Conservation (phyloP, 129 eudicot genomes). For the Helichrysum umbraculigerum region DNA sequence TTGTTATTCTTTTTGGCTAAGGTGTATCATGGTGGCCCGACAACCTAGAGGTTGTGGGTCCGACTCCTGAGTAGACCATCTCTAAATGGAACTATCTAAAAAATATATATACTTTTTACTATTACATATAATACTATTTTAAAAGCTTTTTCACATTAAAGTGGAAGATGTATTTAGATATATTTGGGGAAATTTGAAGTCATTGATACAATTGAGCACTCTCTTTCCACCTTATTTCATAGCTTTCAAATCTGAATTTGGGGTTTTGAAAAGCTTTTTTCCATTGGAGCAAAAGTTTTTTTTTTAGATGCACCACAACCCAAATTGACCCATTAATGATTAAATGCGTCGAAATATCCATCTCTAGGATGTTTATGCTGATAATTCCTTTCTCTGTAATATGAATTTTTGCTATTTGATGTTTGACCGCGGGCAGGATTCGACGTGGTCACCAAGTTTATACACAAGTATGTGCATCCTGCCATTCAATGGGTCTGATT, state of each 20-base stretch:
- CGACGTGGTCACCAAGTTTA: slow-evolving; percentile 96
- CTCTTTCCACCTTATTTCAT: not conserved
- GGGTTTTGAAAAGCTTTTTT: no score
- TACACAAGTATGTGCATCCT: slow-evolving; percentile 89
- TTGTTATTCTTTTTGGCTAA: not conserved
- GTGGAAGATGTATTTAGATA: not conserved
- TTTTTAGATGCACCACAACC: not conserved
- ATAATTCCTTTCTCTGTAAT: not conserved
- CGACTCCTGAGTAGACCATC: not conserved
- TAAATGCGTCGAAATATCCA: not conserved
- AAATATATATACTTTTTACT: not conserved
- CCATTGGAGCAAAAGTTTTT: no score
- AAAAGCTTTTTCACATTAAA: not conserved
- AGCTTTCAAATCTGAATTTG: no score
- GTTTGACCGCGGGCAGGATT: slow-evolving; percentile 49
- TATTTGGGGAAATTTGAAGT: not conserved
- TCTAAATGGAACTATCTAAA: not conserved
- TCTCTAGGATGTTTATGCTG: not conserved
- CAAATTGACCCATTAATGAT: not conserved
- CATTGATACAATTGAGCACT: not conserved
- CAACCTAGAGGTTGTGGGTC: not conserved
- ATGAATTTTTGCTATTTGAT: slow-evolving; percentile 10
- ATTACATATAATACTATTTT: not conserved
- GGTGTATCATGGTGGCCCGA: not conserved
- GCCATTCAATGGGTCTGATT: slow-evolving; percentile 86